Conservation (phyloP, 352 stramenopile species). For the Plasmopara viticola region DNA sequence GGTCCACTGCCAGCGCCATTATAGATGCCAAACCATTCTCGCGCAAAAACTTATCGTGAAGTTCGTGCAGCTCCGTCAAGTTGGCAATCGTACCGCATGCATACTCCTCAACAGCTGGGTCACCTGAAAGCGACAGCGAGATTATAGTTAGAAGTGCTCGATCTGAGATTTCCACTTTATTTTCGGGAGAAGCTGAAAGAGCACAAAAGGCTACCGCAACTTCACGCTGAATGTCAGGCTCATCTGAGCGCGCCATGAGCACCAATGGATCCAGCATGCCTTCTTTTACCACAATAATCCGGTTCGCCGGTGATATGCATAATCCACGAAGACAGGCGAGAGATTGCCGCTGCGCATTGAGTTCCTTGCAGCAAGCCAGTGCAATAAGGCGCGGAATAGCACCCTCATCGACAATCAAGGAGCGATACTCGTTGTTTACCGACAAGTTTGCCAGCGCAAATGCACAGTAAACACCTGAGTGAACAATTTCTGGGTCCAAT, state of each 20-base stretch:
- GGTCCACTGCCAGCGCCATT: constrained; percentile 86
- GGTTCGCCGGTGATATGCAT: constrained; percentile 89
- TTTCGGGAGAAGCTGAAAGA: constrained; percentile 92
- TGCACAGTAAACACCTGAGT: constrained; percentile 85
- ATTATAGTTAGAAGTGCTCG: constrained; percentile 93
- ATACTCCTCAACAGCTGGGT: constrained; percentile 88
- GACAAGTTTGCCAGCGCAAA: constrained; percentile 94
- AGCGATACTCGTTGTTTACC: constrained; percentile 90
- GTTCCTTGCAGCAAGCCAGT: constrained; percentile 91
- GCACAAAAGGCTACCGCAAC: constrained; percentile 92
- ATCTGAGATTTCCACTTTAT: constrained; percentile 94
- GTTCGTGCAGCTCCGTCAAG: constrained; percentile 91
- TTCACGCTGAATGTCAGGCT: constrained; percentile 89
- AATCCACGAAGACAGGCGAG: constrained; percentile 90
- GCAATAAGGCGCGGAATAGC: constrained; percentile 92
- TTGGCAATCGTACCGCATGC: constrained; percentile 93
- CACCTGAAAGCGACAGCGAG: constrained; percentile 89
- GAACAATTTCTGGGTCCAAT: constrained; percentile 85
- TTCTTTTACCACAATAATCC: constrained; percentile 87
- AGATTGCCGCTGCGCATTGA: constrained; percentile 89
- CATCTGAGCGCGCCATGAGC: constrained; percentile 90
- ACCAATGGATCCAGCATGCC: constrained; percentile 94
- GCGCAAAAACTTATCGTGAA: constrained; percentile 92
- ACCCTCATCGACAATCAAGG: constrained; percentile 89
- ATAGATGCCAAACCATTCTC: constrained; percentile 91